These are phyloP conservation scores for Cordyceps tenuipes DNA, from an alignment of 2,329 filamentous ascomycete genomes.

Conservation along the genomic window DNA sequence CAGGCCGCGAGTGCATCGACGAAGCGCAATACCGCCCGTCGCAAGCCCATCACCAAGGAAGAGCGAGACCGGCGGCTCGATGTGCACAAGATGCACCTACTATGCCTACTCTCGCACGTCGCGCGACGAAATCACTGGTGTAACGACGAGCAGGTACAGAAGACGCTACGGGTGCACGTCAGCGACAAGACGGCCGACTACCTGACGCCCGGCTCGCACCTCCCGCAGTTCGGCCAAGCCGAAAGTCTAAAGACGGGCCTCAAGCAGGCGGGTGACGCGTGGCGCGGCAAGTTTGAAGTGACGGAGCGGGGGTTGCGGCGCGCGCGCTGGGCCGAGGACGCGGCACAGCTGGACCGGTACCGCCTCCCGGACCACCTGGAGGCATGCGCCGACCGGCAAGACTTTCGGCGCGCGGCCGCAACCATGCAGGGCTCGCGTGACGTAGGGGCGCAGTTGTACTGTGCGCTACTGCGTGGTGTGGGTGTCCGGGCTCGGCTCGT, in stretches of 20 bases:
- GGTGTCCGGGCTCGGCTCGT: constrained; percentile 77
- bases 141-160: constrained; percentile 65
- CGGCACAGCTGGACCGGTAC: constrained; percentile 52
- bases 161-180: constrained; percentile 54
- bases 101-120: constrained; percentile 74
- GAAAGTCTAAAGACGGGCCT: constrained; percentile 73
- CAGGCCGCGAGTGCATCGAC: constrained; percentile 24
- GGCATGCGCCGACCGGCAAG: constrained; percentile 56
- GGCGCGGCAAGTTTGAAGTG: constrained; percentile 61
- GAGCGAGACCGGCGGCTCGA: constrained; percentile 55
- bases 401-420: constrained; percentile 65
- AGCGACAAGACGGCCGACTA: constrained; percentile 56
- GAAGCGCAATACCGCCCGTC: constrained; percentile 30
- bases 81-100: constrained; percentile 77
- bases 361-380: constrained; percentile 56
- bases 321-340: constrained; percentile 66
- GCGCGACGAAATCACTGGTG: constrained; percentile 81
- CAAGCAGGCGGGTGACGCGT: constrained; percentile 58
- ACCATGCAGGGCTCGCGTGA: constrained; percentile 75
- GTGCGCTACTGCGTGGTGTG: constrained; percentile 73
- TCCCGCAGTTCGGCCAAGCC: constrained; percentile 67
- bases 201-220: constrained; percentile 57
- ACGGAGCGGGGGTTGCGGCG: constrained; percentile 62
- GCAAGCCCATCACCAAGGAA: constrained; percentile 44
- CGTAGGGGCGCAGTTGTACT: constrained; percentile 83